Evolutionary conservation across 2,329 filamentous ascomycete species (phyloP).

Genomic region (Colletotrichum sp.): DNA sequence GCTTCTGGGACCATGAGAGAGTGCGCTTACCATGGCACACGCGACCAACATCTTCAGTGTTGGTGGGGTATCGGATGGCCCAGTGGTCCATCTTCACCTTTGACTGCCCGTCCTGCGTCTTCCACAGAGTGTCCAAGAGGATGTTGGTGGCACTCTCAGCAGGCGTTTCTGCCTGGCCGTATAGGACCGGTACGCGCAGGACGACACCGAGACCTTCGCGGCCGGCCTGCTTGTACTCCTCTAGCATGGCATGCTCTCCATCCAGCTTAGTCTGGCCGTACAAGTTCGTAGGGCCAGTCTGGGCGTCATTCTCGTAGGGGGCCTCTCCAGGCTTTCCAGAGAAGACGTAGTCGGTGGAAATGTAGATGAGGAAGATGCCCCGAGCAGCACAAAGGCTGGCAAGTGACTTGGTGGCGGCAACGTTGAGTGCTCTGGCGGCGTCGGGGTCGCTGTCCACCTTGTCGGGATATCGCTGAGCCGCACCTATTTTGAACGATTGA

Average conservation of each 20-base stretch:
- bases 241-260: slow-evolving; percentile 69
- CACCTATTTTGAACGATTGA: slow-evolving; percentile 55
- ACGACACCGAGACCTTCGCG: slow-evolving; percentile 67
- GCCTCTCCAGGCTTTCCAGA: slow-evolving; percentile 78
- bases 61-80: slow-evolving; percentile 84
- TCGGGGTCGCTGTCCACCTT: slow-evolving; percentile 82
- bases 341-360: slow-evolving; percentile 86
- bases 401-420: slow-evolving; percentile 71
- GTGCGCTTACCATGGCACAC: slow-evolving; percentile 68
- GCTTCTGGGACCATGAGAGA: not conserved
- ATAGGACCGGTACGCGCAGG: slow-evolving; percentile 82
- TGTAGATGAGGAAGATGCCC: slow-evolving; percentile 73
- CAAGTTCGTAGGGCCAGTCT: slow-evolving; percentile 75
- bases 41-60: slow-evolving; percentile 84
- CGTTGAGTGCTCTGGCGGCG: slow-evolving; percentile 76
- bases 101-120: slow-evolving; percentile 67
- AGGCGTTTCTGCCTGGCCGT: slow-evolving; percentile 74
- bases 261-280: slow-evolving; percentile 70
- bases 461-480: slow-evolving; percentile 87
- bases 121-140: slow-evolving; percentile 78
- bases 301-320: slow-evolving; percentile 73
- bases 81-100: slow-evolving; percentile 85
- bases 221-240: slow-evolving; percentile 54
- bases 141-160: slow-evolving; percentile 84
- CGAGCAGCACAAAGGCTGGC: slow-evolving; percentile 69